Evolutionary conservation across 352 stramenopile species (phyloP), one percentile per base, ranked within the genome.

Genomic region (Aphanomyces euteiches): DNA sequence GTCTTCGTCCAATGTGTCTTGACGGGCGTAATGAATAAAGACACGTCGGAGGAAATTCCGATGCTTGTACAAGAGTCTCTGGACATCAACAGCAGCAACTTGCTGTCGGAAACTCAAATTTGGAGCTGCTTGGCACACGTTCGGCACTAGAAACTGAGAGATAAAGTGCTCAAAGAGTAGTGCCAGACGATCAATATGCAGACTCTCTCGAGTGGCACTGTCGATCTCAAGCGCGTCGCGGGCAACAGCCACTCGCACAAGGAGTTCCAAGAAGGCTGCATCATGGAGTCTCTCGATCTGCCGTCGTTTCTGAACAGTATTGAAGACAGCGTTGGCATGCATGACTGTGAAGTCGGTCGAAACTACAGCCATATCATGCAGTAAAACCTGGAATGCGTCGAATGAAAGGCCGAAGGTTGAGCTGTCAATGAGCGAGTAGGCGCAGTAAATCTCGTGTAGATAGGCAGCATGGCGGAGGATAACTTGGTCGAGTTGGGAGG

Each of bases 351-450:
- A 61, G 13, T 70, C 28, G 7, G 21, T 10, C 21, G 64, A 63
- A 19, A 41, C 45, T n/a, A 70, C 12, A 2, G 13, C 10, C 17
- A 70, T 4, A 28, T 70, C 64, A 19, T 61, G 45, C 5, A 61
- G 39, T 12, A 70, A 43, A 28, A 63, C 64, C 28, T 70, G 45
- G 40, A 70, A 70, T 1, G n/a, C 64, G 7, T 34, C 47, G 38
- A 38, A 40, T 3, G 64, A 59, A 17, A 70, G 53, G 36, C 64
- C 64, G 19, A 41, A 47, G 0, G 19, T 19, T n/a, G 15, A 10
- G 40, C 61, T 70, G 64, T 50, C 59, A n/a, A 70, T 39, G 39
- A 70, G 64, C 54, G 64, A 70, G 54, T 70, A 70, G 17, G 64
- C 21, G 34, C 64, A 50, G 64, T 47, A 70, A 7, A 70, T 37